Evolutionary conservation across 1,284 basidiomycete species (phyloP), one percentile per base, ranked within the genome.

Genomic region (Trichosporon sp.): DNA sequence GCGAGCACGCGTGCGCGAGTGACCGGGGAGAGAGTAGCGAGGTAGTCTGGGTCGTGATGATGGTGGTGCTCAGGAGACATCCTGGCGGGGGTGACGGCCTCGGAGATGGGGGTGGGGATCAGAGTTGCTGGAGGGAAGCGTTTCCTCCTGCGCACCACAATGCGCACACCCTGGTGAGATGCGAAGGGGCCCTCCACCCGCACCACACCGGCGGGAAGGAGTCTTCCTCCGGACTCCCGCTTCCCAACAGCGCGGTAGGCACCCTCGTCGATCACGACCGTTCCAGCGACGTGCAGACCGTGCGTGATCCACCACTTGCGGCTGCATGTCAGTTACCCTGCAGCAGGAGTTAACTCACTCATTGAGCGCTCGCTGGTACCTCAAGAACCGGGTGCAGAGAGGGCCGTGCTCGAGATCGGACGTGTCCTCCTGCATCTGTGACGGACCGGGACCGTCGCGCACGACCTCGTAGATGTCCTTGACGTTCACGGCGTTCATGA

Each of bases 251-350:
- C 92, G 32, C 85, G 83, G 74, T 93, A 89, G 0, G 95, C 95
- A 0, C 96, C 95, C 31, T 86, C 81, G 77, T 97, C 95, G 61
- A 81, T 75, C 9, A 96, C 84, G 36, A 99, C 86, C 34, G 86
- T 88, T 0, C 96, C 95, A 0, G 93, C 86, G 0, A 95, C 90
- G 66, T 87, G 87, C 25, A 99, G 83, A 0, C 95, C 97, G 79
- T 99, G 94, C 14, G 89, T 86, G 27, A 95, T 95, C 92, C 95
- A 98, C 70, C 92, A 89, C 73, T 98, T 97, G 44, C 96, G 85
- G 61, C 80, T 81, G 67, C 16, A 3, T 16, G 36, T 59, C 29
- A 60, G 40, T 32, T 37, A 21, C 19, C 21, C 10, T 4, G 6
- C 9, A 57, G 4, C 21, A 60, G 25, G 21, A 10, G 7, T 3